These are phyloP conservation scores for Carallia brachiata DNA, from an alignment of 345 rosid genomes.

Conservation along the genomic window DNA sequence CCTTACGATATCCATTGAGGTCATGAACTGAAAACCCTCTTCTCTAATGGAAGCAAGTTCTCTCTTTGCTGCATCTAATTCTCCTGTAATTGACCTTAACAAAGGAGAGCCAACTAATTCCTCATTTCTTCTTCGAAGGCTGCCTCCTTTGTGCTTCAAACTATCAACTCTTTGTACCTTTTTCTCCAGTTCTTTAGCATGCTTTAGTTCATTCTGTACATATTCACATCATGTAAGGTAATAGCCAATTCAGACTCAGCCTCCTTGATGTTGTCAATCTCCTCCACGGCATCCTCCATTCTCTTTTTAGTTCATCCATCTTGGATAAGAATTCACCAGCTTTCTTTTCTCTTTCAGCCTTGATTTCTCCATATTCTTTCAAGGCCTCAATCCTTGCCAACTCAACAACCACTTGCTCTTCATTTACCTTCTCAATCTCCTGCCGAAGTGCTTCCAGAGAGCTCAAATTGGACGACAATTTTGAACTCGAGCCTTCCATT, in stretches of 20 bases:
- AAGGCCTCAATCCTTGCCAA: conserved; percentile 76
- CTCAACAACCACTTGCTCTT: conserved; percentile 78
- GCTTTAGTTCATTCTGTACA: conserved; percentile 55
- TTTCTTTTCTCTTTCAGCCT: conserved; percentile 48
- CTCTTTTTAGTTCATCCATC: conserved; percentile 35
- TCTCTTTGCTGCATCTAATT: conserved; percentile 58
- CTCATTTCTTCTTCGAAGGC: conserved; percentile 15
- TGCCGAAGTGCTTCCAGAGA: conserved; percentile 46
- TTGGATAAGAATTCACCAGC: conserved; percentile 29
- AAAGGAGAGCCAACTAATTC: conserved; percentile 27
- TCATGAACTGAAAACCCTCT: conserved; percentile 57
- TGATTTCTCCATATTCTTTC: conserved; percentile 56
- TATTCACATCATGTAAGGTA: conserved; percentile 54
- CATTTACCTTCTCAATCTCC: conserved; percentile 67
- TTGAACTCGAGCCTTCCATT: conserved; percentile 28
- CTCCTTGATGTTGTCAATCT: conserved; percentile 51
- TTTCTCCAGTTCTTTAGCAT: conserved; percentile 44
- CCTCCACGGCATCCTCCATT: conserved; percentile 34
- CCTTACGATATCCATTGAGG: conserved; percentile 65
- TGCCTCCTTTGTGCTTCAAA: conserved; percentile 20
- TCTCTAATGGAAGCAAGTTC: conserved; percentile 53
- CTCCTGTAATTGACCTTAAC: conserved; percentile 43
- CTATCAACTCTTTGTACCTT: conserved; percentile 35
- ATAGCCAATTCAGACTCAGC: conserved; percentile 49
- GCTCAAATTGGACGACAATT: conserved; percentile 28